Evolutionary conservation across 768 basidiomycete genomes (phyloP).

Genomic region (Mycena capillaripes): DNA sequence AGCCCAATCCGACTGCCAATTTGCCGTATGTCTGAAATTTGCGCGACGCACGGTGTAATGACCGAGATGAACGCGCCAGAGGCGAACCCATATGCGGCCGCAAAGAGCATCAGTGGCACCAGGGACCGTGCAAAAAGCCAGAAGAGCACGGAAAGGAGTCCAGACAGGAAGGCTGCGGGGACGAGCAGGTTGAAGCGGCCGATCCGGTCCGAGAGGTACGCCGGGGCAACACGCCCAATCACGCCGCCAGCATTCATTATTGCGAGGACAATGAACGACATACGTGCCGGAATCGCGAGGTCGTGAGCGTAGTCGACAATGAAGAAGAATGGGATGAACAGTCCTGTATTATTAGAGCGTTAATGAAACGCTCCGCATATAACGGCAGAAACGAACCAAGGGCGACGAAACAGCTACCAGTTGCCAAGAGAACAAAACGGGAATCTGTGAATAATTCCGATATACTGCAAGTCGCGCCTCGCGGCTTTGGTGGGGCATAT

Average conservation of each 20-base stretch:
- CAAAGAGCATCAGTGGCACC: constrained; percentile 62
- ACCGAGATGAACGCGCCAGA: constrained; percentile 80
- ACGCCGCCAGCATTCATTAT: constrained; percentile 79
- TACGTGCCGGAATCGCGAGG: constrained; percentile 52
- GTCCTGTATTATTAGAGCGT: constrained; percentile 54
- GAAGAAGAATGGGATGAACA: constrained; percentile 82
- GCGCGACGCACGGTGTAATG: constrained; percentile 75
- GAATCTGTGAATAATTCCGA: constrained; percentile 59
- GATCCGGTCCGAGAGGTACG: constrained; percentile 74
- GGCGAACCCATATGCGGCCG: constrained; percentile 71
- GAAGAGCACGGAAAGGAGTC: constrained; percentile 68
- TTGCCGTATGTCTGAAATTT: constrained; percentile 70
- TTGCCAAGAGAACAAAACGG: constrained; percentile 64
- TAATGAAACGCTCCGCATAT: not conserved
- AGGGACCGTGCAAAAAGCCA: constrained; percentile 66
- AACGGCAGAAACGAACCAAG: constrained; percentile 59
- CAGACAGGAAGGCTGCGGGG: constrained; percentile 74
- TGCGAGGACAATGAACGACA: constrained; percentile 70
- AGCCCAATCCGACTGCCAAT: constrained; percentile 76
- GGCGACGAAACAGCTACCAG: constrained; percentile 72
- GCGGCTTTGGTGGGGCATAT: constrained; percentile 45
- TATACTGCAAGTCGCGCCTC: constrained; percentile 44
- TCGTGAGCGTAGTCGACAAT: constrained; percentile 71
- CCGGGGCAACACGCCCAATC: constrained; percentile 74
- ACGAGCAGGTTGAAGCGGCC: constrained; percentile 78